Base-by-base conservation (phyloP, 345 rosid genomes). In the Populus davidiana region DNA sequence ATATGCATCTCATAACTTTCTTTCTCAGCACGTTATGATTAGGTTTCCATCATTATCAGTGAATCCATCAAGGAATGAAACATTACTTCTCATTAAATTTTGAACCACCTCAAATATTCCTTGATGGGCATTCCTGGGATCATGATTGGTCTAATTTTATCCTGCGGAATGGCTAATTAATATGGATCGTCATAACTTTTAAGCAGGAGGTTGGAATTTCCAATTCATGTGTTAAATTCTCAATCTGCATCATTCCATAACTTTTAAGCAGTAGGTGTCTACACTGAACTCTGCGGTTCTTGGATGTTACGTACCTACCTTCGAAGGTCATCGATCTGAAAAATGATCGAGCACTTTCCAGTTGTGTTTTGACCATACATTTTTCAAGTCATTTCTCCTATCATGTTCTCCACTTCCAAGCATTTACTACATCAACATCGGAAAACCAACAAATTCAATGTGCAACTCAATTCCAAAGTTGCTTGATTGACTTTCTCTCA, bases 21-120 rank as follows among this genome's bases (percentile, higher is more conserved):
- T 41, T 75, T 78, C 72, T 63, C 71, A 17, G 63, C n/a, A 2
- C 2, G 70, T 36, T 67, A 78, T 78, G 72, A 75, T 82, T 75
- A 59, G 74, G 69, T 75, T 75, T 59, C n/a, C 70, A 78, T 78
- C 79, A 29, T 71, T 66, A 61, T 65, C 73, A 47, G 21, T 31
- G n/a, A 47, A 69, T 23, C 38, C 20, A 67, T 20, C 13, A 56
- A 71, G 35, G 50, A 50, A 73, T 69, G 27, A 27, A 67, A 59
- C 54, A 18, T 81, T 39, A 72, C 64, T 61, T 38, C 50, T 52
- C 81, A 70, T 63, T 63, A 63, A 70, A 41, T 73, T 59, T 31
- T 29, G 13, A 72, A 36, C 77, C 6, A 49, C 75, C 41, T 5
- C 67, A 38, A 9, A n/a, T 10, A n/a, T 59, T 74, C 65, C 56